These are phyloP conservation scores for Babjeviella inositovora DNA, from an alignment of 805 yeast genomes.

Conservation along the genomic window DNA sequence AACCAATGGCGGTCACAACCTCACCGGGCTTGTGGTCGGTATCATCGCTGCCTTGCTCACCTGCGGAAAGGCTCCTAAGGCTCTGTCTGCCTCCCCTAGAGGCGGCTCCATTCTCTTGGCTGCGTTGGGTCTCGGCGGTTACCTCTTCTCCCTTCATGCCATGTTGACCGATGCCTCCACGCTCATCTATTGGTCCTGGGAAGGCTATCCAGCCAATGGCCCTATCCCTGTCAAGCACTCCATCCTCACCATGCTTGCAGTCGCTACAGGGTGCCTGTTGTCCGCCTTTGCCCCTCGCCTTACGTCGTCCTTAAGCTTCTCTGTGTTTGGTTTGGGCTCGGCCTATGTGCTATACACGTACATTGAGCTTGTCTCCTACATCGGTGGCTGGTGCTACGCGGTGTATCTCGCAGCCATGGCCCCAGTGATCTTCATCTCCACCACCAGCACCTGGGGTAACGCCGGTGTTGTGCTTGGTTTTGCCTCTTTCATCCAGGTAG, in stretches of 20 bases:
- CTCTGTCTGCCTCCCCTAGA: conserved; percentile 2
- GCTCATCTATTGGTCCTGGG: conserved; percentile 91
- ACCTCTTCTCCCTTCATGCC: conserved; percentile 57
- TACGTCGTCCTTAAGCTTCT: conserved; percentile 4
- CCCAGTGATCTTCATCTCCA: conserved; percentile 43
- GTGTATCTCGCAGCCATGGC: conserved; percentile 46
- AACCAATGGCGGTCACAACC: conserved; percentile 77
- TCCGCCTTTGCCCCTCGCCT: no score
- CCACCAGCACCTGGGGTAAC: conserved; percentile 38
- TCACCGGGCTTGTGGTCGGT: conserved; percentile 51
- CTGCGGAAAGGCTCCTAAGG: conserved; percentile 6
- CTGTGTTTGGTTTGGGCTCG: conserved; percentile 26
- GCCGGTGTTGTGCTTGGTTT: conserved; percentile 37
- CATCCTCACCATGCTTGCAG: no score
- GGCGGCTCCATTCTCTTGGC: conserved; percentile 18
- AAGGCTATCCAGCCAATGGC: conserved; percentile 76
- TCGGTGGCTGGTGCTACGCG: conserved; percentile 52
- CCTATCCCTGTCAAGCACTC: conserved; percentile 74
- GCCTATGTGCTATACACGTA: conserved; percentile 29
- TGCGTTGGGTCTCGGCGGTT: conserved; percentile 61
- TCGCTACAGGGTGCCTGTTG: no score
- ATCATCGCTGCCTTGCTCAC: conserved; percentile 49
- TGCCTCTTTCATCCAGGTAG: conserved; percentile 29
- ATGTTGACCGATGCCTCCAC: conserved; percentile 75
- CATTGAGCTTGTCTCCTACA: conserved; percentile 57